Evolutionary conservation across 768 basidiomycete species (phyloP).

Genomic region (Ramaria rubella): DNA sequence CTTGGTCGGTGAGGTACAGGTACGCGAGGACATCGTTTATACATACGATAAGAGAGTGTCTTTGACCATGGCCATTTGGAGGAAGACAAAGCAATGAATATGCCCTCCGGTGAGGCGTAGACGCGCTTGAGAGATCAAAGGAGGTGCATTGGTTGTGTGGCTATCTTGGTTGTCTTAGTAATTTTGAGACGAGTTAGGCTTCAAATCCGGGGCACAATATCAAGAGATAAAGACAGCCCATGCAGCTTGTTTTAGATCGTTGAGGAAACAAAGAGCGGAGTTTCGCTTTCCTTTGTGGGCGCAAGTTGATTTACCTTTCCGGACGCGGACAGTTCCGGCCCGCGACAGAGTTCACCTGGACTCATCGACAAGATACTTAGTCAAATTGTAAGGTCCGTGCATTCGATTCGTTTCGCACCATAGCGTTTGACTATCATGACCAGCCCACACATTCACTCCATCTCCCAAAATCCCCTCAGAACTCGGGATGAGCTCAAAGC

Average conservation of each 20-base stretch:
- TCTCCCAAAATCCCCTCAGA: constrained; percentile 46
- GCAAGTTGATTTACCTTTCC: background rate
- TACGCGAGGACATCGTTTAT: background rate
- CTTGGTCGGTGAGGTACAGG: background rate
- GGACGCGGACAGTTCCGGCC: background rate
- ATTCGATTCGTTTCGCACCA: background rate
- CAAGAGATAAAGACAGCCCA: too few species aligned
- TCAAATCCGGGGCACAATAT: too few species aligned
- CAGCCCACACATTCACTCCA: constrained; percentile 12
- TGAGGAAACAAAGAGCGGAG: too few species aligned
- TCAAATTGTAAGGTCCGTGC: background rate
- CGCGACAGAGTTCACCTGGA: too few species aligned
- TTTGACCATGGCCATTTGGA: background rate
- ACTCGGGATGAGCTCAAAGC: constrained; percentile 52
- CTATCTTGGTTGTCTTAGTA: too few species aligned
- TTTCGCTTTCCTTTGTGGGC: background rate
- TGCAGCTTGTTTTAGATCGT: too few species aligned
- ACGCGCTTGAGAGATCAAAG: background rate
- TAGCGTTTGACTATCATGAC: background rate
- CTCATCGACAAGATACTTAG: background rate
- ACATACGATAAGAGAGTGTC: background rate
- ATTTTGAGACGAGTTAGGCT: too few species aligned
- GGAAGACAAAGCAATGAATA: background rate
- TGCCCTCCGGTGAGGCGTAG: background rate
- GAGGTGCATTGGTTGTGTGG: too few species aligned